Evolutionary conservation across 2,329 filamentous ascomycete genomes (phyloP).

Genomic region (Leptographium lundbergii): DNA sequence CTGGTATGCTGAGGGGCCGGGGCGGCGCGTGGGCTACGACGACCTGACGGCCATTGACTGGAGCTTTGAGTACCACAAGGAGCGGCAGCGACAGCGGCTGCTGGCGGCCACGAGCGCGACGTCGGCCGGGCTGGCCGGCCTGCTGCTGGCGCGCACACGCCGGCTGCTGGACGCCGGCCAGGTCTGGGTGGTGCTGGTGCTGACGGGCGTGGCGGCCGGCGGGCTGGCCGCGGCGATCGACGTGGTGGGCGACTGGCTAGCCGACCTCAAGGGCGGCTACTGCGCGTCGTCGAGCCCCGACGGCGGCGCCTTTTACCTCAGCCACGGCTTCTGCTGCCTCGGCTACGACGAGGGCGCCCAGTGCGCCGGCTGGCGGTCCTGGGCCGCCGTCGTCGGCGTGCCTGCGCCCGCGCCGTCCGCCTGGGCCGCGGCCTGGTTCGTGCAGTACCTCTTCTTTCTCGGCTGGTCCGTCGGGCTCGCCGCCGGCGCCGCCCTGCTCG

Average conservation of each 20-base stretch:
- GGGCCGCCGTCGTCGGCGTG: slow-evolving; percentile 64
- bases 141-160: slow-evolving; percentile 55
- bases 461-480: slow-evolving; percentile 76
- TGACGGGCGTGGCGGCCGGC: slow-evolving; percentile 75
- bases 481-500: slow-evolving; percentile 61
- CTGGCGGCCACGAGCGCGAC: slow-evolving; percentile 51
- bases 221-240: slow-evolving; percentile 80
- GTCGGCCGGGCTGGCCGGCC: neutral
- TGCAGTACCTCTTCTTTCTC: slow-evolving; percentile 81
- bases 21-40: slow-evolving; percentile 84
- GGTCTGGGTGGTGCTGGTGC: slow-evolving; percentile 79
- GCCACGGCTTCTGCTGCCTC: slow-evolving; percentile 84
- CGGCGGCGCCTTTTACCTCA: slow-evolving; percentile 82
- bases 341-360: slow-evolving; percentile 74
- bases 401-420: slow-evolving; percentile 26
- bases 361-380: slow-evolving; percentile 78
- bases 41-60: slow-evolving; percentile 96
- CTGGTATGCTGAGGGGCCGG: slow-evolving; percentile 79
- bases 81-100: slow-evolving; percentile 74
- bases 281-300: slow-evolving; percentile 63
- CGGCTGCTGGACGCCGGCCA: slow-evolving; percentile 75
- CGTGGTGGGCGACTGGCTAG: slow-evolving; percentile 84
- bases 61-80: slow-evolving; percentile 98
- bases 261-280: slow-evolving; percentile 81
- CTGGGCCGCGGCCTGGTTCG: slow-evolving; percentile 54